These are phyloP conservation scores for Zychaea mexicana DNA, from an alignment of 371 early-diverging fungal species.

Conservation along the genomic window DNA sequence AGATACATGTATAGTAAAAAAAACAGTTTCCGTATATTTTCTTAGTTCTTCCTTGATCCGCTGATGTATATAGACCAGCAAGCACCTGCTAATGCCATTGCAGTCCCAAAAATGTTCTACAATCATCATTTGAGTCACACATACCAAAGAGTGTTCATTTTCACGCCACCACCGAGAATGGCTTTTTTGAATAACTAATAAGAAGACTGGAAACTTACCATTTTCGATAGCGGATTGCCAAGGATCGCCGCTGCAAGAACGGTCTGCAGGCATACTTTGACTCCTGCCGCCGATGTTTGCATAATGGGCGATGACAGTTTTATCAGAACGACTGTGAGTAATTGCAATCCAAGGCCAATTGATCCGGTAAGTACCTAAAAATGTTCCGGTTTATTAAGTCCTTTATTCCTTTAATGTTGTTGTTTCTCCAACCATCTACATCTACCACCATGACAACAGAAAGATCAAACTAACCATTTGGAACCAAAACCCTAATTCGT, in stretches of 20 bases:
- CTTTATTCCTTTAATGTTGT: not conserved
- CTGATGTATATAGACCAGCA: not conserved
- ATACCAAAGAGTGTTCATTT: too few relatives aligned
- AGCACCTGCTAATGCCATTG: not conserved
- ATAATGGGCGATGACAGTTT: slow-evolving; percentile 13
- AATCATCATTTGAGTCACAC: not conserved
- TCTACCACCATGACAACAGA: too few relatives aligned
- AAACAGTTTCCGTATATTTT: too few relatives aligned
- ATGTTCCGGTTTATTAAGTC: not conserved
- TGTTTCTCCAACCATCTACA: too few relatives aligned
- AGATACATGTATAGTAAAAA: too few relatives aligned
- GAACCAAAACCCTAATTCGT: slow-evolving; percentile 24
- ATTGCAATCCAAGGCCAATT: slow-evolving; percentile 10
- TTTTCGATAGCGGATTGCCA: slow-evolving; percentile 6
- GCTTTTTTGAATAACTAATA: not conserved
- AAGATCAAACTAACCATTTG: slow-evolving; percentile 20
- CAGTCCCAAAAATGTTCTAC: not conserved
- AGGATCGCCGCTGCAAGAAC: slow-evolving; percentile 4
- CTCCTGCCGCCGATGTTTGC: slow-evolving; percentile 9
- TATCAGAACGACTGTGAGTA: slow-evolving; percentile 16
- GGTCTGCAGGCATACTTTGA: slow-evolving; percentile 10
- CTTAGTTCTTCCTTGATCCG: too few relatives aligned
- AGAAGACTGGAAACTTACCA: not conserved
- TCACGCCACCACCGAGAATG: too few relatives aligned
- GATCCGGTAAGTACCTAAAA: slow-evolving; percentile 12